Evolutionary conservation across 2,329 filamentous ascomycete species (phyloP), one percentile per base, ranked within the genome.

Genomic region (Akanthomyces dipterigenus): DNA sequence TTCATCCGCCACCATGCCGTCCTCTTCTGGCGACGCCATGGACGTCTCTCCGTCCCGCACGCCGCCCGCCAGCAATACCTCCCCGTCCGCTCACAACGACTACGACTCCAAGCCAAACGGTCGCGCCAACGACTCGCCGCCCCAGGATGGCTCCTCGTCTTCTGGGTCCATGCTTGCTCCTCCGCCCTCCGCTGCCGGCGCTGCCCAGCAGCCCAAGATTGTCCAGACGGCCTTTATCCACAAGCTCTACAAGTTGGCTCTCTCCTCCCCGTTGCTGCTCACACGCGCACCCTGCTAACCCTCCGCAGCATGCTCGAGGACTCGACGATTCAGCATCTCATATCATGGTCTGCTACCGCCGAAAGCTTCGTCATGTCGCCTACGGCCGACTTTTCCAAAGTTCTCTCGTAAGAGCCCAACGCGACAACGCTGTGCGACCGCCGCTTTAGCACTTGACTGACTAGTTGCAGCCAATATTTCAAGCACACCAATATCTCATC

Each of bases 341-440:
- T 99, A 70, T 96, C 93, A 9, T 99, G 95, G 95, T 96, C 93
- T 1, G 87, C 81, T 67, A 90, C 89, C 55, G 92, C 93, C 63
- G 95, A 99, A 74, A 98, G 95, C 76, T 99, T 99, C 73, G 92
- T 99, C 70, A 98, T 99, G 91, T 96, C 93, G 24, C 95, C 95
- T 18, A 96, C 93, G 9, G 90, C 90, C 70, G 95, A 98, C 73
- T 99, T 99, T 73, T 96, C 93, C 65, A 98, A 97, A 82, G 95
- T 98, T 58, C 81, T 99, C 71, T 91, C 95, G 93, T 97, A 84
- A 75, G 89, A 87, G 18, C 20, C 31, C 43, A 24, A 22, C 20
- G 36, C 26, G 11, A 18, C 34, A 36, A n/a, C 7, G 7, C 26
- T 24, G 24, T 53, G 48, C 48, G 24, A 63, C 65, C 68, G 65